Conservation (phyloP, 2,329 filamentous ascomycete genomes). For the Venturia carpophila region DNA sequence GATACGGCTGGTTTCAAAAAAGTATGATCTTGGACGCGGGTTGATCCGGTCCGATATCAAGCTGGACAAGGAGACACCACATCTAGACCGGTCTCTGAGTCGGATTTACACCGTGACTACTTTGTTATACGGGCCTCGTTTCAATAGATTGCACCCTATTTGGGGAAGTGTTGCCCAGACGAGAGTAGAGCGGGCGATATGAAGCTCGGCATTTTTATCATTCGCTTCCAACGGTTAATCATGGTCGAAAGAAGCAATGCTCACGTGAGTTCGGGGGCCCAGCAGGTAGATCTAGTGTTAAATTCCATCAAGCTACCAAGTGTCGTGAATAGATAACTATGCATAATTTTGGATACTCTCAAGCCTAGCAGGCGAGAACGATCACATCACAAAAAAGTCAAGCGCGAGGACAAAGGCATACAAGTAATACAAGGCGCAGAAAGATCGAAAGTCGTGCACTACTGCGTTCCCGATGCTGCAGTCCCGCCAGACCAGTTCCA, state of each 20-base stretch:
- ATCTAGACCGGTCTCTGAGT: neutral
- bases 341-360: neutral
- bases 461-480: neutral
- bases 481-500: conserved; percentile 3
- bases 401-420: neutral
- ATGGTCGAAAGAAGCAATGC: too few relatives aligned
- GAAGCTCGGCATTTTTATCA: too few relatives aligned
- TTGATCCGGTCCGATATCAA: neutral
- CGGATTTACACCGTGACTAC: neutral
- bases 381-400: neutral
- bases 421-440: conserved; percentile 9
- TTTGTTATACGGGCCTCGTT: neutral
- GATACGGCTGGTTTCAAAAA: neutral
- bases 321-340: conserved; percentile 1
- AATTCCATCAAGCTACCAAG: neutral
- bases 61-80: neutral
- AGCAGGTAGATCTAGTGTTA: neutral
- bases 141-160: neutral
- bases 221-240: too few relatives aligned
- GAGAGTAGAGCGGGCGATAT: too few relatives aligned
- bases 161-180: neutral
- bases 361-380: conserved; percentile 2
- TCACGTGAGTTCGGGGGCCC: neutral
- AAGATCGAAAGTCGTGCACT: neutral
- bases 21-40: neutral